Evolutionary conservation across 163 green algal genomes (phyloP).

Genomic region (Botryococcus braunii): DNA sequence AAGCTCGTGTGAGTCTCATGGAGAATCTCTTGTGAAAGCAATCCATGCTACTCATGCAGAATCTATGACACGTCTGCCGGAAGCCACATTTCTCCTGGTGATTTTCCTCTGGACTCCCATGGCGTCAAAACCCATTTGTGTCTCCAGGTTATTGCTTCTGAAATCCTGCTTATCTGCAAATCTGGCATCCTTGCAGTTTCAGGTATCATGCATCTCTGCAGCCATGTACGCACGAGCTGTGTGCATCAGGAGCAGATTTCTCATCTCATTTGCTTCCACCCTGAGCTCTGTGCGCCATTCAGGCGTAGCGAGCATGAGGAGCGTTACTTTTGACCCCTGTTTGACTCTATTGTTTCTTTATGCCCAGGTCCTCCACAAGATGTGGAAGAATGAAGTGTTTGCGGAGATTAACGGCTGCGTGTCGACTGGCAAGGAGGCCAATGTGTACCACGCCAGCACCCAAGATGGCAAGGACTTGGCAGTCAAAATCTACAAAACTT

Average conservation of each 20-base stretch:
- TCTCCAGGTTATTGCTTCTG: too few species aligned
- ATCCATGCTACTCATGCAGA: background rate
- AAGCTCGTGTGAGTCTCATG: background rate
- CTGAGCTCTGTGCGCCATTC: background rate
- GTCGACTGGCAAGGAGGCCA: conserved; percentile 95
- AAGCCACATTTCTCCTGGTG: too few species aligned
- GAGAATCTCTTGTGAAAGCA: background rate
- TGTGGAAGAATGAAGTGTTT: conserved; percentile 92
- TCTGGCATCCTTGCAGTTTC: background rate
- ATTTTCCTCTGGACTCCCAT: too few species aligned
- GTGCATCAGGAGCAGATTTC: background rate
- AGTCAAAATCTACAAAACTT: conserved; percentile 99
- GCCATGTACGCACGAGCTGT: background rate
- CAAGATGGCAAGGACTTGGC: conserved; percentile 61
- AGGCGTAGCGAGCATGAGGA: background rate
- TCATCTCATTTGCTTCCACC: background rate
- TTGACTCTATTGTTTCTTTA: background rate
- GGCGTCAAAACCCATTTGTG: too few species aligned
- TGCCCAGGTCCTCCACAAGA: conserved; percentile 90
- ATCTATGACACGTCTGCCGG: too few species aligned
- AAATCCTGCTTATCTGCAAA: too few species aligned
- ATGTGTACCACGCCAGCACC: conserved; percentile 90
- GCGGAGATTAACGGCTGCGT: conserved; percentile 89
- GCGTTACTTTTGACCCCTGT: background rate
- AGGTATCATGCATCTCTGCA: background rate